These are phyloP conservation scores for Bacidia rubella DNA, from an alignment of 495 filamentous ascomycete genomes.

Conservation along the genomic window DNA sequence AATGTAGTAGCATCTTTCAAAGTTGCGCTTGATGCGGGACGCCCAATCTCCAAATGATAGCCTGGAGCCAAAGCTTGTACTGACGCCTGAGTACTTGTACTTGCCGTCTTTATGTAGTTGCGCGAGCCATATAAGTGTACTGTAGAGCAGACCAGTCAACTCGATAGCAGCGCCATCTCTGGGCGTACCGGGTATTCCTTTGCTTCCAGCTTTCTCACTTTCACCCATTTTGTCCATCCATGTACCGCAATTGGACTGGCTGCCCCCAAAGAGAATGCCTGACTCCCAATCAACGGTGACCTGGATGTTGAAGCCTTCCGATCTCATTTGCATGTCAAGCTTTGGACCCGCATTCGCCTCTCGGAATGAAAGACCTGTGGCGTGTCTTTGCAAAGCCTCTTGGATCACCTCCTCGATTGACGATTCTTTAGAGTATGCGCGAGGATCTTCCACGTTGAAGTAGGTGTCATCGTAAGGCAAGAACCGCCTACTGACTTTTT, in stretches of 20 bases:
- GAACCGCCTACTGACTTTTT: constrained; percentile 73
- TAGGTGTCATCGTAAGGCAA: constrained; percentile 89
- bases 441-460: constrained; percentile 65
- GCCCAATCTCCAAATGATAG: constrained; percentile 77
- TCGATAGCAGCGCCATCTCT: constrained; percentile 92
- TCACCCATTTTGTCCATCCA: constrained; percentile 99
- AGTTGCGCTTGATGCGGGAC: constrained; percentile 62
- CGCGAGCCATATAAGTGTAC: constrained; percentile 68
- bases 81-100: constrained; percentile 61
- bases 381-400: constrained; percentile 85
- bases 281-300: constrained; percentile 86
- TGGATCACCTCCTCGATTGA: constrained; percentile 81
- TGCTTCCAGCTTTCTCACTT: constrained; percentile 75
- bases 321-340: constrained; percentile 86
- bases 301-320: constrained; percentile 81
- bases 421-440: constrained; percentile 73
- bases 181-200: constrained; percentile 91
- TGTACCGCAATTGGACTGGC: constrained; percentile 88
- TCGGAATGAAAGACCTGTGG: constrained; percentile 72
- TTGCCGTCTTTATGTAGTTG: constrained; percentile 48
- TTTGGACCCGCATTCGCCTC: constrained; percentile 86
- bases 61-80: constrained; percentile 35
- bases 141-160: constrained; percentile 86
- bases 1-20: constrained; percentile 82
- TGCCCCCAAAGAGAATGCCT: constrained; percentile 88